Base-by-base conservation (phyloP, 2,329 filamentous ascomycete genomes). In the Didymella glomerata region DNA sequence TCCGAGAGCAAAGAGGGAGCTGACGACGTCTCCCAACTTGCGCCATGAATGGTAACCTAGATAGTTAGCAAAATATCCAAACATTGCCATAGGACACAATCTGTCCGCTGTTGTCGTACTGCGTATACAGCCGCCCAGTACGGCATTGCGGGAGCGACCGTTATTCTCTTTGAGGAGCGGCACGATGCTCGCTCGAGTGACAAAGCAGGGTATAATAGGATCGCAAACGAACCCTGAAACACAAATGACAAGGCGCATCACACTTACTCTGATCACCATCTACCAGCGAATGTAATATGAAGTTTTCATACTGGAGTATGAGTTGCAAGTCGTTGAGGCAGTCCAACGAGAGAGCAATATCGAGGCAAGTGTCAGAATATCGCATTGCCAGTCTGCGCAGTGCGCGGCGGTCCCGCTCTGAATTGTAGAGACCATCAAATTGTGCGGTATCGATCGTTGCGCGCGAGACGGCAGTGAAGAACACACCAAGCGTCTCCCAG, bases 381-480 rank as follows among this genome's bases (percentile, higher is more conserved):
- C 18, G 36, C 38, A 54, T 48, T 8, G 38, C 10, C 8, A 42
- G 27, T 44, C 36, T 54, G 10, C 52, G 44, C 18, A 54, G 45
- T 7, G 22, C 34, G 14, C 45, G 32, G 14, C 45, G 24, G 13
- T 54, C 51, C 20, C 48, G 42, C 22, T 54, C 51, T 8, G 51
- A 47, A 11, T 3, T 18, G 80, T 48, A 8, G 77, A 70, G 25
- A 10, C 52, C 34, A 16, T 48, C 45, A 25, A 83, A 62, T 62
- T 82, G 79, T 53, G 82, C 82, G 28, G 83, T 28, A 11, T 53
- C 50, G 24, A 53, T 53, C 2, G 41, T 53, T 10, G 50, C 50
- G 8, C 41, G 50, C 3, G 50, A 53, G 25, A 53, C 41, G 14
- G 50, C 50, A 10, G 50, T 46, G 41, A 46, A 53, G 7, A 45